Evolutionary conservation across 805 yeast genomes (phyloP).

Genomic region (Yarrowia keelungensis): DNA sequence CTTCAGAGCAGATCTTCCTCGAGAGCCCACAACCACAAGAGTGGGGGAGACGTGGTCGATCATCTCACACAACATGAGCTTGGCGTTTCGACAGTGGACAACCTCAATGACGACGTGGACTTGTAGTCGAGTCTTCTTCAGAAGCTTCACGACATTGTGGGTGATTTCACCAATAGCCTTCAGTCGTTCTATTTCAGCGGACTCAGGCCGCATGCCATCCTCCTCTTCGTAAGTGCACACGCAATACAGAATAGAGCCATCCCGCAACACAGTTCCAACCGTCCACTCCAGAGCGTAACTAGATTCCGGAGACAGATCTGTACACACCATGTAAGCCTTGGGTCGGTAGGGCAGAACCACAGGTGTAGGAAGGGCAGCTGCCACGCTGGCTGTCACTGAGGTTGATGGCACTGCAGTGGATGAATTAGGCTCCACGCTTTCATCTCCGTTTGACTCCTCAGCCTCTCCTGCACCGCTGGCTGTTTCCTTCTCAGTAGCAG

Average conservation of each 20-base stretch:
- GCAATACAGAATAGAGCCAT: constrained; percentile 80
- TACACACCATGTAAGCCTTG: constrained; percentile 76
- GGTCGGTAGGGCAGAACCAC: constrained; percentile 42
- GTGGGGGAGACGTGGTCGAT: constrained; percentile 76
- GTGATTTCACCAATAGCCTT: constrained; percentile 57
- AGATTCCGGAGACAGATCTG: constrained; percentile 85
- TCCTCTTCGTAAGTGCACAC: constrained; percentile 55
- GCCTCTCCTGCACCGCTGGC: neutral
- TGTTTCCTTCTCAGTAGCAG: neutral
- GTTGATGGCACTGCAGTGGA: neutral
- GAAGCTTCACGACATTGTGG: constrained; percentile 53
- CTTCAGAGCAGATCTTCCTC: constrained; percentile 73
- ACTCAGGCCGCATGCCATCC: constrained; percentile 40
- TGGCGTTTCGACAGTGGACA: constrained; percentile 75
- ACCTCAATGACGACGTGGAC: constrained; percentile 77
- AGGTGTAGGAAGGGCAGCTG: constrained; percentile 18
- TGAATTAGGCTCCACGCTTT: neutral
- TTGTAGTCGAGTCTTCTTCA: constrained; percentile 71
- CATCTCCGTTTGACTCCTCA: neutral
- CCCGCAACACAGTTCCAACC: constrained; percentile 81
- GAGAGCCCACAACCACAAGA: constrained; percentile 75
- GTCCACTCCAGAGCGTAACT: constrained; percentile 86
- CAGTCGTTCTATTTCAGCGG: constrained; percentile 52
- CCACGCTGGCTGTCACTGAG: constrained; percentile 19
- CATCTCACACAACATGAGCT: constrained; percentile 71